Percentiles rank a stretch among this genome's conserved stretches.
phyloP scores from a whole-genome alignment of 345 rosid species.

The Rubroshorea leprosula region DNA sequence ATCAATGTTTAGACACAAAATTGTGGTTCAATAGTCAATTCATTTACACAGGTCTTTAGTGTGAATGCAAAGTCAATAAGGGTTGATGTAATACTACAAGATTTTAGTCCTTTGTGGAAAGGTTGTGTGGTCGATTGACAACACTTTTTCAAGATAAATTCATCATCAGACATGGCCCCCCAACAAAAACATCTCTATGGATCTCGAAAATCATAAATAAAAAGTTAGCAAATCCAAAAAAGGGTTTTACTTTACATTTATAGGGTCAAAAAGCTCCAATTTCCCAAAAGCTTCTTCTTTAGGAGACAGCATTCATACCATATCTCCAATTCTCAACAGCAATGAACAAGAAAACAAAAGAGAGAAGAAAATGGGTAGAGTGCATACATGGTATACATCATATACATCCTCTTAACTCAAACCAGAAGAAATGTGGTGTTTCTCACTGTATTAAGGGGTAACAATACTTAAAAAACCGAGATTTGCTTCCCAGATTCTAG shows the following conservation, averaged over 20 bases:
- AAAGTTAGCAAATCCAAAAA: conserved; percentile 21
- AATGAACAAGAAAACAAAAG: not conserved
- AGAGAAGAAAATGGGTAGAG: not conserved
- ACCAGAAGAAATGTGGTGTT: too few species aligned
- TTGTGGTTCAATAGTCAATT: too few species aligned
- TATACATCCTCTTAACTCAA: too few species aligned
- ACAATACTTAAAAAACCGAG: too few species aligned
- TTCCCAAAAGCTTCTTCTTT: conserved; percentile 36
- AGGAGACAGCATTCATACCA: conserved; percentile 25
- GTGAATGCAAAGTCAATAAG: not conserved
- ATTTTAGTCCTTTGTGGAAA: conserved; percentile 25
- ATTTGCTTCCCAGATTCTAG: too few species aligned
- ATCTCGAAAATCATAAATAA: conserved; percentile 17
- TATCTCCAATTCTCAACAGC: not conserved
- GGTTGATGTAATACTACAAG: not conserved
- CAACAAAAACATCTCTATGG: conserved; percentile 10
- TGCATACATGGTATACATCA: too few species aligned
- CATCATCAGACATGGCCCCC: conserved; percentile 19
- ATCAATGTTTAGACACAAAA: too few species aligned
- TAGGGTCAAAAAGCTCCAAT: conserved; percentile 53
- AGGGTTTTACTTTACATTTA: conserved; percentile 27
- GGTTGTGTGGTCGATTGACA: too few species aligned
- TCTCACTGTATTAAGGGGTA: too few species aligned
- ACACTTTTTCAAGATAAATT: too few species aligned
- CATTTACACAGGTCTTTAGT: too few species aligned